A percentile compares a stretch with the other conserved stretches of the same genome.
Evolutionary conservation across 208 protist genomes (phyloP).

Genomic region (Novymonas esmeraldas): DNA sequence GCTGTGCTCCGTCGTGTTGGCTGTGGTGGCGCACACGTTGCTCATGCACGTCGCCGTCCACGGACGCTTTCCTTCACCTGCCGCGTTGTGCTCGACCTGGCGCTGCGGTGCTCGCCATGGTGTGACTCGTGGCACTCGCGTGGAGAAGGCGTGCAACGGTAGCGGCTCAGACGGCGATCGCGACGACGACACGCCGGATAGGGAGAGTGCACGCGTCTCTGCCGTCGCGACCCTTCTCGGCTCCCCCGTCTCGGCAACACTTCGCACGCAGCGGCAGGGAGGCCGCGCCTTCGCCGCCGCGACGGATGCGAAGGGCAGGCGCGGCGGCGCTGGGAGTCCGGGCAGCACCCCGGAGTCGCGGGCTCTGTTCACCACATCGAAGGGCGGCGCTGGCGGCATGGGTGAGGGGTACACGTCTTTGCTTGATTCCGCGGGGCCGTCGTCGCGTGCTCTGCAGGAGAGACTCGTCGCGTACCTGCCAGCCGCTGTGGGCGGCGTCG

Average conservation of each 20-base stretch:
- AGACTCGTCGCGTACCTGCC: background rate
- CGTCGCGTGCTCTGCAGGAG: background rate
- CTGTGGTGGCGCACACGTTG: constrained; percentile 4
- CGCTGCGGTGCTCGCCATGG: background rate
- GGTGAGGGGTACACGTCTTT: no score
- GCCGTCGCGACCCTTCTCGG: no score
- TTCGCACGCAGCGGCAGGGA: no score
- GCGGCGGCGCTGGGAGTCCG: no score
- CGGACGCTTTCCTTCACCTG: background rate
- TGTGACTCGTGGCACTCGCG: background rate
- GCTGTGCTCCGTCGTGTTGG: background rate
- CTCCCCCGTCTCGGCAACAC: no score
- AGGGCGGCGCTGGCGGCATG: no score
- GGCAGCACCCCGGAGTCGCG: no score
- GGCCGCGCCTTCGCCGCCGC: no score
- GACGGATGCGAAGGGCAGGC: no score
- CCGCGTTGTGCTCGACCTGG: background rate
- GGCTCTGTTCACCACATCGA: no score
- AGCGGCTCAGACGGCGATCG: background rate
- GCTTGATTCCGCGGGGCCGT: background rate
- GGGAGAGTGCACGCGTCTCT: no score
- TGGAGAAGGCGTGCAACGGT: background rate
- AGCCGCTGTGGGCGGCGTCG: background rate
- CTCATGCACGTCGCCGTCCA: constrained; percentile 9
- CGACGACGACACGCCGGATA: background rate